These are phyloP conservation scores for Syncephalastrum monosporum DNA, from an alignment of 371 early-diverging fungal genomes.

Conservation along the genomic window DNA sequence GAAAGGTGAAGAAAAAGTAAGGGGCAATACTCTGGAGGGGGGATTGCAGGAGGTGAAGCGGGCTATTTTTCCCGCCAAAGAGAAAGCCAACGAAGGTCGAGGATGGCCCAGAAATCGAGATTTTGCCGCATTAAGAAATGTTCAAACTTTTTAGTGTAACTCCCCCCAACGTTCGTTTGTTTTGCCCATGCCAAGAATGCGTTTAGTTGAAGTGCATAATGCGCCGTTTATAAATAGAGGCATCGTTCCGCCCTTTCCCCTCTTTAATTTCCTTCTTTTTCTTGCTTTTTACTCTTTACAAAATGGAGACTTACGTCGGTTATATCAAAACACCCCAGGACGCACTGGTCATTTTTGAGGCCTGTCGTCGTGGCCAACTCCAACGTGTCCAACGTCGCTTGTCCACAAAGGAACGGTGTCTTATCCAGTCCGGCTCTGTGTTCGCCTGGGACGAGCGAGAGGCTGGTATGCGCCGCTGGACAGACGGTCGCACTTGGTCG, in stretches of 20 bases:
- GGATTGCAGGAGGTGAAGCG: no score
- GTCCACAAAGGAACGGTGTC: conserved; percentile 71
- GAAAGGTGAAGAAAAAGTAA: no score
- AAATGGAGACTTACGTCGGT: conserved; percentile 76
- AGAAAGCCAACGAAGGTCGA: no score
- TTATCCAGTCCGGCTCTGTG: conserved; percentile 82
- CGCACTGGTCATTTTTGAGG: conserved; percentile 81
- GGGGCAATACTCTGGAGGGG: no score
- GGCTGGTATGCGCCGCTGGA: conserved; percentile 90
- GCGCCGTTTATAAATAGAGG: conserved; percentile 14
- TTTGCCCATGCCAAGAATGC: no score
- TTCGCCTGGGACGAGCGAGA: conserved; percentile 90
- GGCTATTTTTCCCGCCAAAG: no score
- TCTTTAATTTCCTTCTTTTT: conserved; percentile 20
- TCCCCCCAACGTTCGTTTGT: no score
- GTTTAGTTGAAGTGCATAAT: conserved; percentile 1
- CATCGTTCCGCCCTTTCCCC: conserved; percentile 8
- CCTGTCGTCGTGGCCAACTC: conserved; percentile 65
- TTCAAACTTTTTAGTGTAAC: no score
- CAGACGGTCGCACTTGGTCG: conserved; percentile 88
- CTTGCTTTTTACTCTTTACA: conserved; percentile 22
- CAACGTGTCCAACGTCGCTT: conserved; percentile 77
- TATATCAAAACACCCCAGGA: conserved; percentile 79
- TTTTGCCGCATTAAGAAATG: no score
- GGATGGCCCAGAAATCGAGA: no score